Conservation (phyloP, 495 filamentous ascomycete genomes). For the Neurospora cerealis region DNA sequence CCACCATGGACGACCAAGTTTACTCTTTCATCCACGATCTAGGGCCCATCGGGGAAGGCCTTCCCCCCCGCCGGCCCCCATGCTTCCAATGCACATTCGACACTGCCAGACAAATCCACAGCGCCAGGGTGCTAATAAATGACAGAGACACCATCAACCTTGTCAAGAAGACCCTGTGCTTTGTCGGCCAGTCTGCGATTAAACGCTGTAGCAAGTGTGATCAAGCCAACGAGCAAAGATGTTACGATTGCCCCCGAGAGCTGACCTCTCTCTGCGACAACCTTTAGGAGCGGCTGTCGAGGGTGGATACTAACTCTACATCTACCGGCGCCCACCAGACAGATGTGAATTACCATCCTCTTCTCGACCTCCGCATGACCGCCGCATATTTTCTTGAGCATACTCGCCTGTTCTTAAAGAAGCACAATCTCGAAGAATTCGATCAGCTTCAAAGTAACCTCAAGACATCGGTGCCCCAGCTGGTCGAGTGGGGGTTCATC, state of each 20-base stretch:
- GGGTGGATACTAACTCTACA: background rate
- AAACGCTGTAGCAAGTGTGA: background rate
- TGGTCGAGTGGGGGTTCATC: background rate
- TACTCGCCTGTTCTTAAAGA: background rate
- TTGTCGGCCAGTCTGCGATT: background rate
- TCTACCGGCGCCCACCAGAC: background rate
- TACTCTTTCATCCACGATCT: background rate
- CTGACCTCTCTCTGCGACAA: background rate
- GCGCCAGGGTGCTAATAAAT: background rate
- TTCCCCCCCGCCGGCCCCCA: background rate
- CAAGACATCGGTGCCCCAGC: background rate
- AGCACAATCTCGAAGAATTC: background rate
- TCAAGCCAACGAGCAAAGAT: background rate
- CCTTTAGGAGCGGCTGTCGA: background rate
- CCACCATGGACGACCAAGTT: background rate
- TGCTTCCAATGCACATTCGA: background rate
- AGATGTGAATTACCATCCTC: background rate
- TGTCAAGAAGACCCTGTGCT: background rate
- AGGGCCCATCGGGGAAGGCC: background rate
- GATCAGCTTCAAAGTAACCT: background rate
- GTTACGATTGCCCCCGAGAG: background rate
- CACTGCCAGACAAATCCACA: background rate
- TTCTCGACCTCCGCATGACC: background rate
- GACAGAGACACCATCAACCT: background rate
- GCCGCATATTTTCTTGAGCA: background rate